Base-by-base conservation (phyloP, 768 basidiomycete genomes). In the Gymnopilus dilepis region DNA sequence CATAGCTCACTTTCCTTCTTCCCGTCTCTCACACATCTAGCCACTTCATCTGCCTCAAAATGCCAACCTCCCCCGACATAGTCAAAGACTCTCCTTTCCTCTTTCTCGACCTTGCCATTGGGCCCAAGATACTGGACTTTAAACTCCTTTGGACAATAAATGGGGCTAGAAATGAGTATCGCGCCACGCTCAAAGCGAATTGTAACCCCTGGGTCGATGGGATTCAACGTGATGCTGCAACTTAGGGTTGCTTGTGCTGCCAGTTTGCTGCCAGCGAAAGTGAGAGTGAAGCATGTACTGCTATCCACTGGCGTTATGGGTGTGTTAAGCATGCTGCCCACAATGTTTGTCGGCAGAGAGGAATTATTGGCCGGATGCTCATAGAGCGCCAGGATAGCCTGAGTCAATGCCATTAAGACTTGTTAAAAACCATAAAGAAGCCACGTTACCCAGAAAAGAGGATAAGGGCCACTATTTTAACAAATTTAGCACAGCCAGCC, bases 1-100 rank as follows among this genome's bases (percentile, higher is more conserved):
- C 93, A 94, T 31, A 86, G 67, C 4, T 79, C 79, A 67, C 92
- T 93, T 75, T 95, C 87, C 24, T 77, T 76, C 78, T 89, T 91
- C 2, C 89, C 89, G 55, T 89, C 88, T 38, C 86, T 75, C 21
- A 94, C 77, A 69, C 90, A 92, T 50, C 91, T 75, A 17, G 91
- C 94, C 11, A 94, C 92, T 61, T 95, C 93, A 68, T 96, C 94
- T 3, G 94, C 93, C 73, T 95, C 85, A 74, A 88, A 96, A 72
- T 92, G 85, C 89, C 85, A 92, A 7, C 93, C 94, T 33, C 77
- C 78, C 9, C 91, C 92, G 4, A 81, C 75, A 67, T 88, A 88
- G 41, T 85, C 78, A 62, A 89, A 86, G 26, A 67, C 72, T 60
- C 74, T 80, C 47, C 79, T 86, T 70, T 91, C 90, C 69, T 91